These are phyloP conservation scores for Sungouiozyma intestinalis DNA, from an alignment of 805 yeast species.

Conservation along the genomic window DNA sequence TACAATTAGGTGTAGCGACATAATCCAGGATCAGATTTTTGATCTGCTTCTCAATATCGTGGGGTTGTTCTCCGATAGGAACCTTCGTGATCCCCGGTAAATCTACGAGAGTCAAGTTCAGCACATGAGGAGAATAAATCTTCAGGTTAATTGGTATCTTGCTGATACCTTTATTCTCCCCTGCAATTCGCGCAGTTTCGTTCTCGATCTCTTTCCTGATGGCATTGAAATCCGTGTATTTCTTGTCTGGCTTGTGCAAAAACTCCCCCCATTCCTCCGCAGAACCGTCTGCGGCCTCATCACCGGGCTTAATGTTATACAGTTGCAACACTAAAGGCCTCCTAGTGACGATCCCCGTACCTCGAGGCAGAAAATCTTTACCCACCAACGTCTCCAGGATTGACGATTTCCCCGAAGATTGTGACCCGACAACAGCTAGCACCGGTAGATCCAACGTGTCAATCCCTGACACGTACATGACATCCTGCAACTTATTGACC, in stretches of 20 bases:
- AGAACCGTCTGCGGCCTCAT: conserved; percentile 3
- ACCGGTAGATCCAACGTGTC: conserved; percentile 85
- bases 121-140: conserved; percentile 86
- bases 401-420: conserved; percentile 91
- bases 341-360: conserved; percentile 95
- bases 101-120: conserved; percentile 89
- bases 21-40: conserved; percentile 87
- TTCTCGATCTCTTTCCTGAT: conserved; percentile 84
- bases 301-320: conserved; percentile 39
- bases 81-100: conserved; percentile 96
- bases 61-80: conserved; percentile 98
- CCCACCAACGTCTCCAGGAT: conserved; percentile 93
- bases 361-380: conserved; percentile 90
- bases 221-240: conserved; percentile 78
- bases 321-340: conserved; percentile 86
- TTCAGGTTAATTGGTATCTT: conserved; percentile 88
- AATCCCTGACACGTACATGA: conserved; percentile 94
- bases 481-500: conserved; percentile 86
- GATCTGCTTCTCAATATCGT: conserved; percentile 90
- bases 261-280: conserved; percentile 92
- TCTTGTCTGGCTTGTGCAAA: conserved; percentile 80
- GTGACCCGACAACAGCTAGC: conserved; percentile 94
- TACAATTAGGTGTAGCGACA: conserved; percentile 91
- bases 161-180: conserved; percentile 71
- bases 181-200: conserved; percentile 76